These are phyloP conservation scores for Coemansia aciculifera DNA, from an alignment of 192 early-diverging fungal species.

Conservation along the genomic window DNA sequence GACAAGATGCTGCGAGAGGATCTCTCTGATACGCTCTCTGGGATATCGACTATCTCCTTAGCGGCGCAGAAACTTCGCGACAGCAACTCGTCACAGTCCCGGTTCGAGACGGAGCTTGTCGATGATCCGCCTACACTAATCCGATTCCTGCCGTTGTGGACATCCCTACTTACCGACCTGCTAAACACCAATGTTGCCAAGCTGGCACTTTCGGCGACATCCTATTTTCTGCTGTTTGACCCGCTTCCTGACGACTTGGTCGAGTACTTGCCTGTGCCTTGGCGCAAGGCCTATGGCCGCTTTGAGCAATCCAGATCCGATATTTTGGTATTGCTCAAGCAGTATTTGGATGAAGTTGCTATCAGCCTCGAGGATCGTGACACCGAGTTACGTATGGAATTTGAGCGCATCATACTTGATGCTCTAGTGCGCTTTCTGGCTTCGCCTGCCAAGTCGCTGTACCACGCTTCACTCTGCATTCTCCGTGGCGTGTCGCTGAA, in stretches of 20 bases:
- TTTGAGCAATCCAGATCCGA: slow-evolving; percentile 25
- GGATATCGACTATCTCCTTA: slow-evolving; percentile 23
- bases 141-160: slow-evolving; percentile 31
- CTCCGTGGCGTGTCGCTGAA: slow-evolving; percentile 21
- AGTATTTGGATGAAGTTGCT: slow-evolving; percentile 22
- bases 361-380: slow-evolving; percentile 24
- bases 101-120: neutral
- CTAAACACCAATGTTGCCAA: slow-evolving; percentile 39
- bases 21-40: slow-evolving; percentile 19
- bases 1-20: slow-evolving; percentile 43
- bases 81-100: neutral
- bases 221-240: slow-evolving; percentile 46
- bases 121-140: slow-evolving; percentile 22
- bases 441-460: slow-evolving; percentile 26
- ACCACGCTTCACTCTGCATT: slow-evolving; percentile 22
- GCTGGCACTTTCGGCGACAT: slow-evolving; percentile 29
- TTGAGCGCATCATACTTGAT: slow-evolving; percentile 26
- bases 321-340: slow-evolving; percentile 18
- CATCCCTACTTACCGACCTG: slow-evolving; percentile 27
- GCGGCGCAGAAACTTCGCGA: slow-evolving; percentile 20
- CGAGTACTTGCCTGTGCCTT: slow-evolving; percentile 15
- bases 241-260: slow-evolving; percentile 21
- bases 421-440: slow-evolving; percentile 30
- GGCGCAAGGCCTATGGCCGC: slow-evolving; percentile 14
- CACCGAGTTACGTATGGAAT: slow-evolving; percentile 17